Evolutionary conservation across 2,329 filamentous ascomycete species (phyloP), one percentile per base, ranked within the genome.

Genomic region (Chrysoporthe austroafricana): DNA sequence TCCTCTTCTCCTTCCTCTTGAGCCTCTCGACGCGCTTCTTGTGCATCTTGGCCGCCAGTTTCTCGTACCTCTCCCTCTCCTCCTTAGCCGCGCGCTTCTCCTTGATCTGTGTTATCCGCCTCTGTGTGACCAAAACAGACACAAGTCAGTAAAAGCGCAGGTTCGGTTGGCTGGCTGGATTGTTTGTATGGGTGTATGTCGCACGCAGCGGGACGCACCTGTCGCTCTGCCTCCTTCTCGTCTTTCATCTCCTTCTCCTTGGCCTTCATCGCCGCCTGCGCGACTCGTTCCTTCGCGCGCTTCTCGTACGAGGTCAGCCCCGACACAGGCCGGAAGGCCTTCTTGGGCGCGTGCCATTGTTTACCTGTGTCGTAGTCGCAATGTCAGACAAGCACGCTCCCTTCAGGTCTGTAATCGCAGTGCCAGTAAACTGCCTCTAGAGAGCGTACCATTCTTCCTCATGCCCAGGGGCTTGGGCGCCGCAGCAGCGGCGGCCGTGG

Each of bases 41-140:
- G 83, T 98, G 95, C 96, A 99, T 98, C 84, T 96, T 98, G 82
- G 94, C 93, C 26, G 94, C 95, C 88, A 99, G 88, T 84, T 94
- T 93, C 79, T 94, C 93, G 77, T 95, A 98, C 73, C 95, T 86
- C 76, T 94, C 93, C 80, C 91, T 94, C 84, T 98, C 96, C 74
- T 93, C 94, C 85, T 97, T 98, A 63, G 90, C 92, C 26, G 89
- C 91, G 73, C 93, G 88, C 80, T 91, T 94, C 71, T 97, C 93
- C 75, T 91, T 94, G 76, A 98, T 92, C 13, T 86, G 86, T 75
- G 94, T 87, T 65, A 96, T 88, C 73, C 90, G 89, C 76, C 87
- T 85, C 92, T 97, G 76, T 64, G 71, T 50, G 39, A 36, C 39
- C 46, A 62, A 64, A 18, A 39, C 26, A 32, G 26, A 42, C 42